Percentiles rank a stretch among this genome's conserved stretches.
These are phyloP conservation scores for Angophora floribunda DNA, from an alignment of 345 rosid species.

Conservation along the genomic window DNA sequence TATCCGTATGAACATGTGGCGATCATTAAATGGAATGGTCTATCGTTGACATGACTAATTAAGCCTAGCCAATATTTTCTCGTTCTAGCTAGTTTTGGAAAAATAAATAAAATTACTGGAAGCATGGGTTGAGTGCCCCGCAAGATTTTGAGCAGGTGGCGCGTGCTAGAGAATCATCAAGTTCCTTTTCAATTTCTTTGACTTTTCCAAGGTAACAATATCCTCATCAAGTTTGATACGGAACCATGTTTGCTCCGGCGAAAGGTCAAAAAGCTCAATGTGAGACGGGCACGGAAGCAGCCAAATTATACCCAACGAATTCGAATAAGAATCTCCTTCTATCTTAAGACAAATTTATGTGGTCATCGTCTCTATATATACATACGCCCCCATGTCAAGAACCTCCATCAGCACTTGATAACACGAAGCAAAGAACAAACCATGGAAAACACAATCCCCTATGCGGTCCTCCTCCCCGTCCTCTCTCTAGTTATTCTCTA, in stretches of 20 bases:
- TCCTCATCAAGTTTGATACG: background rate
- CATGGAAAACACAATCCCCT: background rate
- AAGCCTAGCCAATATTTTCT: background rate
- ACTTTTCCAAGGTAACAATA: background rate
- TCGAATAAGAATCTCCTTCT: background rate
- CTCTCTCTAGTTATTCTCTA: background rate
- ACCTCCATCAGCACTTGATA: background rate
- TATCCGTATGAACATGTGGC: background rate
- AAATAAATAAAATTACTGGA: background rate
- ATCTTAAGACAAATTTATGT: background rate
- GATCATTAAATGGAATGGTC: background rate
- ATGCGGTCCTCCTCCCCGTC: background rate
- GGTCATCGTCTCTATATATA: background rate
- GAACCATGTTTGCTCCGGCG: background rate
- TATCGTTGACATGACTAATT: background rate
- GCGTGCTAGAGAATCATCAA: background rate
- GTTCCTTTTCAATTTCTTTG: background rate
- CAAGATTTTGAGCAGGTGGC: background rate
- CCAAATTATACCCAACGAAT: background rate
- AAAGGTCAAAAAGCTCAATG: background rate
- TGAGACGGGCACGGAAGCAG: background rate
- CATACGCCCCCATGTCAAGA: background rate
- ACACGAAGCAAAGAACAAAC: background rate
- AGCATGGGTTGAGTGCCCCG: background rate
- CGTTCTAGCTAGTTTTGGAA: background rate